Conservation (phyloP, 2,329 filamentous ascomycete genomes). For the Pyrenophora seminiperda region DNA sequence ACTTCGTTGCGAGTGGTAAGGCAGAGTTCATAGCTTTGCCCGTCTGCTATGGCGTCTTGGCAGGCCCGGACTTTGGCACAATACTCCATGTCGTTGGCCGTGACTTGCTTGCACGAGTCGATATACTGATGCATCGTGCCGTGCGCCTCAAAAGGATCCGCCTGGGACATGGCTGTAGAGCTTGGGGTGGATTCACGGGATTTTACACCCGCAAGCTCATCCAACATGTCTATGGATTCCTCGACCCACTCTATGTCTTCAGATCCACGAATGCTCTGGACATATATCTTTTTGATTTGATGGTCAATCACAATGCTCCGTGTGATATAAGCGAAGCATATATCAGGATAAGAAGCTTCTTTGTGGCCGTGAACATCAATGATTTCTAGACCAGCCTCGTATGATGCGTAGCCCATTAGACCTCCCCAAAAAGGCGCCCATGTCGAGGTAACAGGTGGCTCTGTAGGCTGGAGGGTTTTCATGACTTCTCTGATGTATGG, state of each 20-base stretch:
- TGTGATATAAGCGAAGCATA: conserved; percentile 77
- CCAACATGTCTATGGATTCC: conserved; percentile 35
- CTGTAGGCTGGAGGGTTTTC: conserved; percentile 39
- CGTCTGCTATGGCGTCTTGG: conserved; percentile 72
- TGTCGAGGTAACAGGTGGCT: conserved; percentile 32
- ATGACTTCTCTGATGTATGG: conserved; percentile 49
- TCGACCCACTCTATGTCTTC: conserved; percentile 56
- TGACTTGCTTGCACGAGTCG: conserved; percentile 23
- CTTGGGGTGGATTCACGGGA: conserved; percentile 40
- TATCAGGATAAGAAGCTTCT: conserved; percentile 61
- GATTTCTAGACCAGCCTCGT: conserved; percentile 75
- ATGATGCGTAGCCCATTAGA: conserved; percentile 82
- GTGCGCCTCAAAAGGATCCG: conserved; percentile 41
- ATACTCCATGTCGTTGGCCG: conserved; percentile 54
- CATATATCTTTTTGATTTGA: conserved; percentile 61
- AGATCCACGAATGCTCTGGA: conserved; percentile 67
- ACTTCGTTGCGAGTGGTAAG: conserved; percentile 77
- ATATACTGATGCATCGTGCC: conserved; percentile 36
- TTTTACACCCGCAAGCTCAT: conserved; percentile 36
- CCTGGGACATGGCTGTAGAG: conserved; percentile 27
- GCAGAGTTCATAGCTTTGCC: conserved; percentile 85
- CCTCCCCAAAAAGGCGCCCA: conserved; percentile 75
- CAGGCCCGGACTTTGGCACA: conserved; percentile 70
- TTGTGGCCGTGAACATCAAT: conserved; percentile 55
- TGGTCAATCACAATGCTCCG: conserved; percentile 81